Base-by-base conservation (phyloP, 495 filamentous ascomycete genomes). In the Neohortaea acidophila region DNA sequence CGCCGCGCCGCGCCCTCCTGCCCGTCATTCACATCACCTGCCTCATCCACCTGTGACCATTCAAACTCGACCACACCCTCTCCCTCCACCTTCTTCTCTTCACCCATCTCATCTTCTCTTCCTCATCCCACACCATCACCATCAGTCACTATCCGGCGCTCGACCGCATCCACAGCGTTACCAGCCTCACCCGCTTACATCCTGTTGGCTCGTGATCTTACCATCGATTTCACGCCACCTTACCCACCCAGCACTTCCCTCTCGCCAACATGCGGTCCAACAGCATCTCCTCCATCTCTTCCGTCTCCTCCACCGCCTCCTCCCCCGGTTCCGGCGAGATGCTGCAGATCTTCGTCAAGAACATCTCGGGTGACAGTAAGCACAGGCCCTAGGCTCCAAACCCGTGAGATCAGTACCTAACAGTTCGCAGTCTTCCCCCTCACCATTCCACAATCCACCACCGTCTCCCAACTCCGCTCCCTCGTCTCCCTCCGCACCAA, bases 321-420 rank as follows among this genome's bases (percentile, higher is more conserved):
- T 45, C 45, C 15, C 27, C 42, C 9, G 51, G 48, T 12, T 28
- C 51, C 32, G 59, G 51, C 33, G 55, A 59, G 8, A 62, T 58
- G 2, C 65, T 69, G 54, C 63, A 67, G 48, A 64, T 69, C 53
- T 69, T 69, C 54, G 56, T 69, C 48, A 66, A 65, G 52, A 57
- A 56, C 43, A 39, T 67, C 23, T 48, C 56, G 4, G 65, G 65
- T 37, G 52, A 61, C 40, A 69, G 65, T 69, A 53, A 51, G 64
- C 21, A 15, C 11, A 23, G 18, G 25, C 15, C n/a, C 12, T 26
- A 7, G n/a, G 7, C 24, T 7, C n/a, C 7, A 26, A 26, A 7
- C 24, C 7, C 15, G 14, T 27, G 33, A 20, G 31, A 14, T 44
- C 24, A 27, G 22, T 23, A 21, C 24, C 41, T 36, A 21, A 38